Conservation (phyloP, 306 rosid species). For the Ormosia semicastrata region DNA sequence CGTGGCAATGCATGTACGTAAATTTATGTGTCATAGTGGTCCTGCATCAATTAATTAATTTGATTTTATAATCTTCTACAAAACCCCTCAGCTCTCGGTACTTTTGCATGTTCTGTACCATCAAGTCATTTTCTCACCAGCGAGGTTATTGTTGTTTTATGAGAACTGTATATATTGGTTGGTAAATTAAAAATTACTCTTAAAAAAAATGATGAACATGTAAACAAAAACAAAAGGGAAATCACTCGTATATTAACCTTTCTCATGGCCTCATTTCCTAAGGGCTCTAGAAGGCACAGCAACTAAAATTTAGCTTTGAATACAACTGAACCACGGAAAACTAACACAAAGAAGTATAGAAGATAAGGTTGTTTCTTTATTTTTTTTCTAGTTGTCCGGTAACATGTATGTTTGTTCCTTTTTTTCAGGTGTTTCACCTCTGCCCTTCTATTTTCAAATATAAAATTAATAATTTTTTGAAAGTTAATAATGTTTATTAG, state of each 20-base stretch:
- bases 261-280: neutral
- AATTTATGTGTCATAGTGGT: slow-evolving; percentile 21
- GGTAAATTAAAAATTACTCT: slow-evolving; percentile 20
- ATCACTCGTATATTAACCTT: neutral
- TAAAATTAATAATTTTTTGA: neutral
- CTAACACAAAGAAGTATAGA: neutral
- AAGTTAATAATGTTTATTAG: neutral
- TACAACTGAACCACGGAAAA: neutral
- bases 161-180: slow-evolving; percentile 7
- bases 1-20: neutral
- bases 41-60: slow-evolving; percentile 23
- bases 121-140: slow-evolving; percentile 44
- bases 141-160: slow-evolving; percentile 36
- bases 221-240: neutral
- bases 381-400: neutral
- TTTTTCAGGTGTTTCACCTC: neutral
- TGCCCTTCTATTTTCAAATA: neutral
- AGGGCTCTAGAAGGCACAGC: neutral
- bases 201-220: neutral
- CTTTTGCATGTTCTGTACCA: slow-evolving; percentile 33
- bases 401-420: neutral
- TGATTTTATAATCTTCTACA: neutral
- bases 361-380: neutral
- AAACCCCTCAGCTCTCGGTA: slow-evolving; percentile 23
- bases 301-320: neutral